Evolutionary conservation across 1,284 basidiomycete genomes (phyloP), one percentile per base, ranked within the genome.

Genomic region (Heterobasidion irregulare): DNA sequence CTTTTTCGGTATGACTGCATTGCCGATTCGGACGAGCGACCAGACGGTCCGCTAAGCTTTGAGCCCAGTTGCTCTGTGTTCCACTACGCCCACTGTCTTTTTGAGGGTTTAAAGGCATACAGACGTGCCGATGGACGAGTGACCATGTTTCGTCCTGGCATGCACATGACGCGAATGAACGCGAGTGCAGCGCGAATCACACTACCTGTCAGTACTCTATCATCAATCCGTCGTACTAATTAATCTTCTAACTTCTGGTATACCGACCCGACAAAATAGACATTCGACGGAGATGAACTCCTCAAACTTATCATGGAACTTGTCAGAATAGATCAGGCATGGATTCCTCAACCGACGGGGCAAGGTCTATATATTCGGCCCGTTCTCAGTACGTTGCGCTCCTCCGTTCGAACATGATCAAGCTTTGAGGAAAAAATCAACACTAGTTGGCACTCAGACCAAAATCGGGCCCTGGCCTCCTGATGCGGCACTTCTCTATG

Each of bases 31-130:
- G 26, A 26, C 26, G 26, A 48, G 48, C 18, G 34, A 9, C 38
- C 50, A 57, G 90, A 94, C 68, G 84, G 81, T 1, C 82, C 89
- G 12, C 72, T 98, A 26, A 66, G 72, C 32, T 75, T 98, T 18
- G 84, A 91, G 57, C 96, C 96, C 8, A 88, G 89, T 58, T 80
- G 84, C 9, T 92, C 91, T 58, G 93, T 97, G 36, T 79, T 99
- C 60, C 96, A 99, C 72, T 99, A 99, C 72, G 95, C 94, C 0
- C 88, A 89, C 63, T 82, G 83, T 33, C 67, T 92, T 55, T 99
- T 99, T 65, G 96, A 99, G 68, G 96, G 96, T 32, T 83, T 98
- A 81, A 99, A 99, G 69, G 96, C 95, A 0, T 99, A 98, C 75
- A 79, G 86, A 56, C 85, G 90, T 61, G 73, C 82, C 52, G 75